Evolutionary conservation across 768 basidiomycete species (phyloP), one percentile per base, ranked within the genome.

Genomic region (Mycena belliarum): DNA sequence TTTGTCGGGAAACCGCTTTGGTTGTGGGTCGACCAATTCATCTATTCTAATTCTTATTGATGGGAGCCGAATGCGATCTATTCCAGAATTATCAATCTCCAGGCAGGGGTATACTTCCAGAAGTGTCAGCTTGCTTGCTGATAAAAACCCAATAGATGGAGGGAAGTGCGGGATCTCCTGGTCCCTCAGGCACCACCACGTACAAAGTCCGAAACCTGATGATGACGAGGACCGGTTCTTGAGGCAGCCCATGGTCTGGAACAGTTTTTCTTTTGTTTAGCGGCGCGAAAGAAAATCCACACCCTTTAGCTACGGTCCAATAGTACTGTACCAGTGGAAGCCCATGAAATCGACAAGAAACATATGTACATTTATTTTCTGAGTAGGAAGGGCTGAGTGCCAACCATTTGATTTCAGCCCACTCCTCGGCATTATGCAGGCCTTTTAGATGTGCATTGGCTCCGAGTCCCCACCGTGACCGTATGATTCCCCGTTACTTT

Each of bases 141-240:
- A 41, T 26, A n/a, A 16, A 35, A 24, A 33, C 29, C 37, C 23
- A 37, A 26, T 49, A 78, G 76, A 79, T 79, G 77, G 77, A 79
- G 61, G 77, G 77, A 5, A 78, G 77, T 52, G 72, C 77, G 9
- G 77, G 77, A 8, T 72, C 74, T 45, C 77, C 77, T 25, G 77
- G 77, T 14, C 77, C 77, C 0, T 67, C 65, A 2, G 75, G 75
- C 15, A 75, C 73, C 18, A 77, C 77, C 3, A 76, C 72, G 2
- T 79, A 77, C 63, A 74, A 76, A 58, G 67, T 70, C 53, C 74
- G 77, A n/a, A 77, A 79, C 48, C 60, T 79, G 14, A 51, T 72
- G 41, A 67, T 78, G 16, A 78, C 74, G 10, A 64, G 73, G 49
- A 72, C 70, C 28, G 74, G 73, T 33, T 67, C 65, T 57, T 74